phyloP scores from a whole-genome alignment of 2,329 filamentous ascomycete species.

The Septoria petroselini region DNA sequence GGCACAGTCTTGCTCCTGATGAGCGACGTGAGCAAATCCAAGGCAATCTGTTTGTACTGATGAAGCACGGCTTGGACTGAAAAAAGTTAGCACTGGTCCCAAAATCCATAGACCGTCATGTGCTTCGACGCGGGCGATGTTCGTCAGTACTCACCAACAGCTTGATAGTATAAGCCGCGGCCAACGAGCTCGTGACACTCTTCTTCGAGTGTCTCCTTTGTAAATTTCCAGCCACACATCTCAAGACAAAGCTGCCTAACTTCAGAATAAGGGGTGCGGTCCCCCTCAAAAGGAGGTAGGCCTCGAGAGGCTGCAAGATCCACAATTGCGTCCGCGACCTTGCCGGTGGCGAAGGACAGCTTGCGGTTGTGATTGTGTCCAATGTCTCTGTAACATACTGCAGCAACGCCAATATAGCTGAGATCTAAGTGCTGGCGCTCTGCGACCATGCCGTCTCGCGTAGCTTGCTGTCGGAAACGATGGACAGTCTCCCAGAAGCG shows the following conservation, averaged over 20 bases:
- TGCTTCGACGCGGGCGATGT: too few species aligned
- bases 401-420: slow-evolving; percentile 70
- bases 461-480: slow-evolving; percentile 62
- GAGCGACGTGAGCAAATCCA: slow-evolving; percentile 66
- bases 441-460: slow-evolving; percentile 67
- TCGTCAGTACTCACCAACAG: slow-evolving; percentile 39
- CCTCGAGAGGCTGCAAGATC: slow-evolving; percentile 62
- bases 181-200: slow-evolving; percentile 52
- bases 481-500: slow-evolving; percentile 76
- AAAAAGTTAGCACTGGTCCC: slow-evolving; percentile 35
- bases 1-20: slow-evolving; percentile 66
- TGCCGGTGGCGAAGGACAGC: slow-evolving; percentile 26
- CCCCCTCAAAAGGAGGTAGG: slow-evolving; percentile 62
- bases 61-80: slow-evolving; percentile 68
- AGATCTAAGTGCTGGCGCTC: slow-evolving; percentile 64
- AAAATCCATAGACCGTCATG: too few species aligned
- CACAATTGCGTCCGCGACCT: slow-evolving; percentile 50
- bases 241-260: slow-evolving; percentile 73
- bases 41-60: slow-evolving; percentile 64
- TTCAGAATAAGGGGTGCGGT: slow-evolving; percentile 61
- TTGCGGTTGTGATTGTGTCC: slow-evolving; percentile 42
- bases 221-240: slow-evolving; percentile 69
- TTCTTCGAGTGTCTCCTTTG: slow-evolving; percentile 50
- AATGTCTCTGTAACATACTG: slow-evolving; percentile 64
- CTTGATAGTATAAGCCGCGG: slow-evolving; percentile 64